Conservation (phyloP, 1,139 yeast genomes). For the Yarrowia galli region DNA sequence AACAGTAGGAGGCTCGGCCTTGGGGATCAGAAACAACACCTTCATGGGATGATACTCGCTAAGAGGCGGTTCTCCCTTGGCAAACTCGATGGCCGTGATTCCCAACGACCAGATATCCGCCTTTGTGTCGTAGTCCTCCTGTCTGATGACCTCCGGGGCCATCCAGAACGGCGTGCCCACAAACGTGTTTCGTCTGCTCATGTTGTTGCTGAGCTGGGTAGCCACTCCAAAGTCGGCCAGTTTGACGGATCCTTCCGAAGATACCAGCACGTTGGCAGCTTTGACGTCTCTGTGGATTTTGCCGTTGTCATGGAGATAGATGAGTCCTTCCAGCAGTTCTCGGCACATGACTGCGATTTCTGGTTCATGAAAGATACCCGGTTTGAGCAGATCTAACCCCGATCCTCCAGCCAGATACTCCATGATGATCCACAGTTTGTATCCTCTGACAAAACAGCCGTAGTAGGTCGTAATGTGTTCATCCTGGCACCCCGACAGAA, state of each 20-base stretch:
- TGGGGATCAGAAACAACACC: constrained; percentile 67
- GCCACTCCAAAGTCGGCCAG: constrained; percentile 98
- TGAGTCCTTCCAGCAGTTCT: constrained; percentile 71
- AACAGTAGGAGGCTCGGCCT: constrained; percentile 59
- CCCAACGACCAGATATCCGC: constrained; percentile 98
- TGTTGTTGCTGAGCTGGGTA: constrained; percentile 78
- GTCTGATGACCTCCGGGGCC: constrained; percentile 96
- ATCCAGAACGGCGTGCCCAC: constrained; percentile 99
- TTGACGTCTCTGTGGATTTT: constrained; percentile 88
- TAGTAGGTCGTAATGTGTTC: constrained; percentile 74
- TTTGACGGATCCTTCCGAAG: constrained; percentile 76
- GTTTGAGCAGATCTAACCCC: constrained; percentile 63
- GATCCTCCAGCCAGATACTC: constrained; percentile 88
- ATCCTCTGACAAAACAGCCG: constrained; percentile 82
- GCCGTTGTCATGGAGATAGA: constrained; percentile 75
- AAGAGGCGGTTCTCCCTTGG: constrained; percentile 84
- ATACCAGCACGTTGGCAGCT: constrained; percentile 81
- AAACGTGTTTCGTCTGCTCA: constrained; percentile 82
- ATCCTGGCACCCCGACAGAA: constrained; percentile 75
- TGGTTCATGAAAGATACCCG: constrained; percentile 61
- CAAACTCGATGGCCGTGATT: constrained; percentile 83
- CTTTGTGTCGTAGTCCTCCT: constrained; percentile 82
- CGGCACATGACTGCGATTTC: constrained; percentile 63
- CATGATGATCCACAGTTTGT: constrained; percentile 79
- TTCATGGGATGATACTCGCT: constrained; percentile 80